Conservation (phyloP, 1,284 basidiomycete species). For the Fomes fomentarius region DNA sequence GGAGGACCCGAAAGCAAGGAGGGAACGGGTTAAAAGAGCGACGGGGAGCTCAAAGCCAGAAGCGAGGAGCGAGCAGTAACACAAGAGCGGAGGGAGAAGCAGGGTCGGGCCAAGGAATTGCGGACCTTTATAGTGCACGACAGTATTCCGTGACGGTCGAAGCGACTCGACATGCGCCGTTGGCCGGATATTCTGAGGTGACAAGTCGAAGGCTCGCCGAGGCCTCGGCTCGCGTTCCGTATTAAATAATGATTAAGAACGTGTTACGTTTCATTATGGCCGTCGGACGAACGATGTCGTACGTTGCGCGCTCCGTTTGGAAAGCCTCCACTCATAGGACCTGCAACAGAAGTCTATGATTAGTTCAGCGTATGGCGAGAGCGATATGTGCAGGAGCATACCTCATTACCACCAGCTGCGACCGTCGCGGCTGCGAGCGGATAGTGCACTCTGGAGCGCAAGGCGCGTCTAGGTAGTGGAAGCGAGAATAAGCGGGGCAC, state of each 20-base stretch:
- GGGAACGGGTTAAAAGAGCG: conserved; percentile 17
- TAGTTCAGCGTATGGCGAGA: too few relatives aligned
- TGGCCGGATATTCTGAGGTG: not conserved
- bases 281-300: conserved; percentile 4
- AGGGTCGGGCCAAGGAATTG: not conserved
- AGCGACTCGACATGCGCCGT: not conserved
- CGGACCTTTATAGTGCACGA: conserved; percentile 14
- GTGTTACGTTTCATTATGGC: conserved; percentile 10
- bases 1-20: conserved; percentile 14
- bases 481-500: conserved; percentile 15
- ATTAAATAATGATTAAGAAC: conserved; percentile 14
- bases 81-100: conserved; percentile 9
- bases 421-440: too few relatives aligned
- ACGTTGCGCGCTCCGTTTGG: not conserved
- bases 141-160: too few relatives aligned
- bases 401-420: too few relatives aligned
- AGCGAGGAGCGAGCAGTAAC: not conserved
- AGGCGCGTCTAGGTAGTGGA: not conserved
- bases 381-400: too few relatives aligned
- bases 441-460: not conserved
- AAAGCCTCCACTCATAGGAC: too few relatives aligned
- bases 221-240: conserved; percentile 13
- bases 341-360: too few relatives aligned
- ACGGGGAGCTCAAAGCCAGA: conserved; percentile 16
- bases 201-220: conserved; percentile 5